Conservation (phyloP, 805 yeast species). For the Lipomyces starkeyi region DNA sequence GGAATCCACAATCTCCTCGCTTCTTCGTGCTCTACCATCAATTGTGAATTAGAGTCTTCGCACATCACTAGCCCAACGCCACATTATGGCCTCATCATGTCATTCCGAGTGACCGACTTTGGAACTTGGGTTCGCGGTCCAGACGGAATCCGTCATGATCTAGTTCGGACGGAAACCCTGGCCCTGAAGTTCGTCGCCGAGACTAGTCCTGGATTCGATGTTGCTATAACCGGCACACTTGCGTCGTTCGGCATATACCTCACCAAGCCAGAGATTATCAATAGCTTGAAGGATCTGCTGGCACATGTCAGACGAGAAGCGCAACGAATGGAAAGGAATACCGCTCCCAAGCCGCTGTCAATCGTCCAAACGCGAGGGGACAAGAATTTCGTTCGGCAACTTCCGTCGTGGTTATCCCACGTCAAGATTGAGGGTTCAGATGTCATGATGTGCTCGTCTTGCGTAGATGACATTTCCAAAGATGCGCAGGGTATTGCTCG, state of each 20-base stretch:
- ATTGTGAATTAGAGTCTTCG: constrained; percentile 44
- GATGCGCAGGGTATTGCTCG: constrained; percentile 19
- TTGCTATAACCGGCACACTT: constrained; percentile 27
- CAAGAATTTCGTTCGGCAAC: constrained; percentile 19
- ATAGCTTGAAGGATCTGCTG: constrained; percentile 32
- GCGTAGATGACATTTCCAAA: constrained; percentile 15
- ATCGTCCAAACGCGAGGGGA: background rate
- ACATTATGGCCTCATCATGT: constrained; percentile 40
- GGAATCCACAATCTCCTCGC: constrained; percentile 45
- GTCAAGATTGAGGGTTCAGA: constrained; percentile 43
- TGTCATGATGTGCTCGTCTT: constrained; percentile 29
- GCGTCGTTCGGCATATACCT: constrained; percentile 28
- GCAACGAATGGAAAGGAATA: constrained; percentile 10
- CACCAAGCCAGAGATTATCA: constrained; percentile 36
- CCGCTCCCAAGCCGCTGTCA: constrained; percentile 1
- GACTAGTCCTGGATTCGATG: constrained; percentile 34
- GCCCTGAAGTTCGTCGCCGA: constrained; percentile 29
- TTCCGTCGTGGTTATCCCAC: constrained; percentile 43
- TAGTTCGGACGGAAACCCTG: constrained; percentile 26
- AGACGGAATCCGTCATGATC: constrained; percentile 18
- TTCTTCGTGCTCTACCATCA: constrained; percentile 44
- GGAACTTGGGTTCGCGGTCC: constrained; percentile 27
- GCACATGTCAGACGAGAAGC: constrained; percentile 27
- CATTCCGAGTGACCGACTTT: constrained; percentile 39
- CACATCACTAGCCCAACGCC: constrained; percentile 39